A percentile compares a stretch with the other conserved stretches of the same genome.
Evolutionary conservation across 371 early-diverging fungal genomes (phyloP).

Genomic region (Chytridiales sp.): DNA sequence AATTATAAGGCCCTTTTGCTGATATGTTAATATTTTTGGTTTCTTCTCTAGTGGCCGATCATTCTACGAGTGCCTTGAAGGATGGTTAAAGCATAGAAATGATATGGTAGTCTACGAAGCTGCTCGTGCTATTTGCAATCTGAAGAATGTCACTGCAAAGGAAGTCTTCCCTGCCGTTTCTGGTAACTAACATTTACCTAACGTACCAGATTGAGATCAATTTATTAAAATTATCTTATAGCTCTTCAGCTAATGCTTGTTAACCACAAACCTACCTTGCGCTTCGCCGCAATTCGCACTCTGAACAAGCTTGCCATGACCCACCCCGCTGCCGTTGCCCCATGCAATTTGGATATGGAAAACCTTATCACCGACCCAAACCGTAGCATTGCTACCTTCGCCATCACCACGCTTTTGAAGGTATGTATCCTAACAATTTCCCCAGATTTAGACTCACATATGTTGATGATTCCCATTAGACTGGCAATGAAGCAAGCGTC

Average conservation of each 20-base stretch:
- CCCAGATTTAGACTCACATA: no score
- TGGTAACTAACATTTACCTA: constrained; percentile 42
- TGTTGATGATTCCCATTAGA: constrained; percentile 44
- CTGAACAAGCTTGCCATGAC: constrained; percentile 87
- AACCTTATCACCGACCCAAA: constrained; percentile 93
- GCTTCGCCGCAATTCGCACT: constrained; percentile 96
- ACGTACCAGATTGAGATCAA: background rate
- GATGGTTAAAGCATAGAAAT: constrained; percentile 87
- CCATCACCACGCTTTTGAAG: constrained; percentile 96
- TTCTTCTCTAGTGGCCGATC: constrained; percentile 53
- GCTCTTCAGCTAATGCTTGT: constrained; percentile 90
- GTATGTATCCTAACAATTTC: no score
- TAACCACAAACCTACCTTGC: constrained; percentile 87
- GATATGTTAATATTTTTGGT: constrained; percentile 2
- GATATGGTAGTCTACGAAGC: constrained; percentile 98
- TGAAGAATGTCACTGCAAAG: constrained; percentile 76
- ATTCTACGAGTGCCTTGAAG: constrained; percentile 83
- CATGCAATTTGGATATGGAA: constrained; percentile 97
- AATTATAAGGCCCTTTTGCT: background rate
- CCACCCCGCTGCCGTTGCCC: constrained; percentile 84
- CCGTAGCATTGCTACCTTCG: constrained; percentile 97
- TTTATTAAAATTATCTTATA: constrained; percentile 17
- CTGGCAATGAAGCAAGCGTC: constrained; percentile 96
- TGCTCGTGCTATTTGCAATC: constrained; percentile 93
- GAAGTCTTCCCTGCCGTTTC: constrained; percentile 91